Percentiles rank a stretch among this genome's conserved stretches.
Conservation (phyloP, 805 yeast genomes). For the Myxozyma mucilagina region DNA sequence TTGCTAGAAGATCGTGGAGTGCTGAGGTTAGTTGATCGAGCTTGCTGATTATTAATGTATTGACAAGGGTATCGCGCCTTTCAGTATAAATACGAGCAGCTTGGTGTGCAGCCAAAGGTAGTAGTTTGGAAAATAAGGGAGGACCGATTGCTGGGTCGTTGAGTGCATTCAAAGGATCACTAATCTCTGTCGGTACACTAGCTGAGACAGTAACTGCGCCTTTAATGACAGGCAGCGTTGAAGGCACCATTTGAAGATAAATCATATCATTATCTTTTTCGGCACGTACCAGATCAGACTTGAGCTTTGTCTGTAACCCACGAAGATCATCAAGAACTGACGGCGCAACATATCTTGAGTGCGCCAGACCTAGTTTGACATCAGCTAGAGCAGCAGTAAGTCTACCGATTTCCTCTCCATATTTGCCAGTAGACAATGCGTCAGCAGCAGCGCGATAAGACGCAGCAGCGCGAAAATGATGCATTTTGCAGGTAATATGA, state of each 20-base stretch:
- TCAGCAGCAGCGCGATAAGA: slow-evolving; percentile 60
- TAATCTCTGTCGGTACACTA: slow-evolving; percentile 43
- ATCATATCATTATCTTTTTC: slow-evolving; percentile 82
- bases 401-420: slow-evolving; percentile 71
- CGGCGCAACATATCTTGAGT: slow-evolving; percentile 47
- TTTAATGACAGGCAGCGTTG: slow-evolving; percentile 45
- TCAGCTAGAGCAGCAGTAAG: slow-evolving; percentile 48
- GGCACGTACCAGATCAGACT: slow-evolving; percentile 51
- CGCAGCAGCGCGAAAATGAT: slow-evolving; percentile 72
- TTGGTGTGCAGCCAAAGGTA: slow-evolving; percentile 69
- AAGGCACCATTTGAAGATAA: slow-evolving; percentile 68
- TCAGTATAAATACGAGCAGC: slow-evolving; percentile 68
- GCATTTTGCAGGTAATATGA: slow-evolving; percentile 57
- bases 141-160: slow-evolving; percentile 24
- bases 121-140: slow-evolving; percentile 55
- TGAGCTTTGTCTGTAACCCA: slow-evolving; percentile 51
- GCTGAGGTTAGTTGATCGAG: slow-evolving; percentile 35
- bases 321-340: slow-evolving; percentile 53
- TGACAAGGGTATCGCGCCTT: slow-evolving; percentile 57
- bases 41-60: slow-evolving; percentile 44
- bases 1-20: slow-evolving; percentile 27
- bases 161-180: slow-evolving; percentile 38
- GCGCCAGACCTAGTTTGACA: slow-evolving; percentile 44
- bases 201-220: slow-evolving; percentile 61
- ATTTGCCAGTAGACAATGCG: slow-evolving; percentile 51